These are phyloP conservation scores for Wickerhamiella spandovensis DNA, from an alignment of 805 yeast genomes.

Conservation along the genomic window DNA sequence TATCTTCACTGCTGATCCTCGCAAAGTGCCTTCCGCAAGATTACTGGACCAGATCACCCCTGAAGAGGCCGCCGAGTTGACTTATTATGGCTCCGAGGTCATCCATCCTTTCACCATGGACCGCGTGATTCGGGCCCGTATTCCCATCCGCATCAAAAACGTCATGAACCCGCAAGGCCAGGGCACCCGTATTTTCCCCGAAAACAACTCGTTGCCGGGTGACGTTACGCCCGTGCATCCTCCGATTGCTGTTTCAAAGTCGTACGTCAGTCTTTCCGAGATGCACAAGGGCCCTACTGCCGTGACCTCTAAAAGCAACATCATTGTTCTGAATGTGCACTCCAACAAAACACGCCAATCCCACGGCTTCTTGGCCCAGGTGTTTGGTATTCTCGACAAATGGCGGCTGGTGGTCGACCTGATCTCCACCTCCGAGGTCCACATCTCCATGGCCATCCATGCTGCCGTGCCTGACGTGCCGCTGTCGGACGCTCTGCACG, in stretches of 20 bases:
- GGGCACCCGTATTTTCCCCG: conserved; percentile 93
- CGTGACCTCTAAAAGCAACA: conserved; percentile 86
- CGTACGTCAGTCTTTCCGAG: conserved; percentile 36
- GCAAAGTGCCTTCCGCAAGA: conserved; percentile 85
- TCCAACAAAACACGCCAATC: conserved; percentile 85
- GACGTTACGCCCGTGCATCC: conserved; percentile 92
- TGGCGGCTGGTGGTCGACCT: conserved; percentile 83
- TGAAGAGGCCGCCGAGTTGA: conserved; percentile 95
- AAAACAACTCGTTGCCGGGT: conserved; percentile 70
- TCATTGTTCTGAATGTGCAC: conserved; percentile 83
- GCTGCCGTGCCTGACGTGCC: conserved; percentile 44
- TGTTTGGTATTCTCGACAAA: conserved; percentile 74
- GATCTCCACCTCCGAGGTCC: conserved; percentile 94
- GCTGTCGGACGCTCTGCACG: conserved; percentile 60
- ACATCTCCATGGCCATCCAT: conserved; percentile 94
- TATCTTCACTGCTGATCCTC: conserved; percentile 95
- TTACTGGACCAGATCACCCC: conserved; percentile 83
- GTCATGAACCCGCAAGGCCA: conserved; percentile 87
- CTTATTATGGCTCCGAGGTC: conserved; percentile 95
- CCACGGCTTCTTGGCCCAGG: conserved; percentile 88
- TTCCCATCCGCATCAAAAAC: conserved; percentile 92
- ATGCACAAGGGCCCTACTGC: conserved; percentile 54
- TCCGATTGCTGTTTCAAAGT: conserved; percentile 46
- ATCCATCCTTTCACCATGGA: conserved; percentile 99
- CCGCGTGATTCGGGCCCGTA: conserved; percentile 89